Base-by-base conservation (phyloP, 179 eudicot species). In the Amaranthus tricolor region DNA sequence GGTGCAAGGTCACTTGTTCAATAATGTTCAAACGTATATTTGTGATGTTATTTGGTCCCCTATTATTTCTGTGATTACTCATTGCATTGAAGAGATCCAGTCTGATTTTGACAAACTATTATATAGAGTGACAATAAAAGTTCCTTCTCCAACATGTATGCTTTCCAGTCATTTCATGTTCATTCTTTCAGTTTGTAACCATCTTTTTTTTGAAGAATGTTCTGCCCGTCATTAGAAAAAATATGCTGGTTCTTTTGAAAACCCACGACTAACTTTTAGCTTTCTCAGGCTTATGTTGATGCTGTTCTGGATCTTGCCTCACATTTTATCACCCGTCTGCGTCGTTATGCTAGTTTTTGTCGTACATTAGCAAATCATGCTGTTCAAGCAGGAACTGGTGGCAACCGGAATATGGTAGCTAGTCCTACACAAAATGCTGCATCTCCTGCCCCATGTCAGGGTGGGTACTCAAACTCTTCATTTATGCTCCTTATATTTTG, bases 321-420 rank as follows among this genome's bases (percentile, higher is more conserved):
- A 51, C 98, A 94, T 83, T 94, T 94, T 80, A 94, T 94, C 78
- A 94, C 98, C 56, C 97, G 98, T 66, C 86, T 94, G 78, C 85
- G 98, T 24, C 96, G 98, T 54, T 94, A 94, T 86, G 98, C 98
- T 59, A 94, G 98, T 81, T 94, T 94, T 81, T 94, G 98, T 76
- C 97, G 98, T 51, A 94, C 97, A 45, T 81, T 94, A 81, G 98
- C 98, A 47, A 94, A 89, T 84, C 96, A 92, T 83, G 97, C 97
- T 62, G 94, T 89, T 82, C 86, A 91, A 72, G 85, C 96, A 50
- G 97, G 97, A 77, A 82, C 96, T 49, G 91, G 96, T 78, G 95
- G 94, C 55, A 93, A 80, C 74, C 91, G 98, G 70, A 85, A 65
- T 82, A 84, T 92, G 89, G 97, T 94, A 85, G 86, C 91, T 58